Percentiles rank a stretch among this genome's conserved stretches.
Evolutionary conservation across 2,329 filamentous ascomycete species (phyloP).

Genomic region (Fusarium foetens): DNA sequence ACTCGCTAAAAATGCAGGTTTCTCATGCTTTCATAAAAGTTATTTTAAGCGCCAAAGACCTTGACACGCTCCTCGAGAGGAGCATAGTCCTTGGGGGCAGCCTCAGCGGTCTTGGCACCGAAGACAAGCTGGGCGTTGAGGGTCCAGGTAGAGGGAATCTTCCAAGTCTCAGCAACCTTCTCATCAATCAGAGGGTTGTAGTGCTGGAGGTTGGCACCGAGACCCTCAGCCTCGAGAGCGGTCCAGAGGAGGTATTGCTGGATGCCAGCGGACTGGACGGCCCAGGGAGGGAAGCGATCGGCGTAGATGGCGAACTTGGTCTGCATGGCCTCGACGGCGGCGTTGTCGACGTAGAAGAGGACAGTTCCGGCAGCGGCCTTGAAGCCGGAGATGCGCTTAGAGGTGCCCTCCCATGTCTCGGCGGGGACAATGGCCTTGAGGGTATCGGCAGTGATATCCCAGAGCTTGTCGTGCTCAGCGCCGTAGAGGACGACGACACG

Average conservation of each 20-base stretch:
- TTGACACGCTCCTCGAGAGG: slow-evolving; percentile 74
- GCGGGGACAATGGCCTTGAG: slow-evolving; percentile 68
- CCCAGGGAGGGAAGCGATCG: slow-evolving; percentile 83
- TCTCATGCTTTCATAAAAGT: slow-evolving; percentile 10
- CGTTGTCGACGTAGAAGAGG: slow-evolving; percentile 87
- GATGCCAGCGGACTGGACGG: slow-evolving; percentile 81
- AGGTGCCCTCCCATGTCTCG: slow-evolving; percentile 68
- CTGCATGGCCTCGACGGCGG: slow-evolving; percentile 72
- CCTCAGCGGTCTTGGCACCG: slow-evolving; percentile 67
- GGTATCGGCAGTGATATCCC: slow-evolving; percentile 74
- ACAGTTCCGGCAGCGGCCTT: slow-evolving; percentile 80
- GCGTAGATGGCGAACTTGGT: slow-evolving; percentile 77
- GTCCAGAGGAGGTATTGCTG: slow-evolving; percentile 82
- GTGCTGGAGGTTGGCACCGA: slow-evolving; percentile 91
- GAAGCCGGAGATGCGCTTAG: slow-evolving; percentile 64
- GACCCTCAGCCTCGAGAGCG: slow-evolving; percentile 82
- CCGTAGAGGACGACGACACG: slow-evolving; percentile 82
- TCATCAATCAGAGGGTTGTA: slow-evolving; percentile 89
- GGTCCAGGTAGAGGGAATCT: slow-evolving; percentile 76
- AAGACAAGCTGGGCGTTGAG: slow-evolving; percentile 88
- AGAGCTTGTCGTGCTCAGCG: slow-evolving; percentile 86
- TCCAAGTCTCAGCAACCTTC: slow-evolving; percentile 75
- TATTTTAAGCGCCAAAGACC: slow-evolving; percentile 64
- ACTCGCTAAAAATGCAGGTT: slow-evolving; percentile 27
- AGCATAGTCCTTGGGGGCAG: slow-evolving; percentile 71